Percentiles rank a stretch among this genome's conserved stretches.
Conservation (phyloP, 2,329 filamentous ascomycete species). For the Alternaria sp. region DNA sequence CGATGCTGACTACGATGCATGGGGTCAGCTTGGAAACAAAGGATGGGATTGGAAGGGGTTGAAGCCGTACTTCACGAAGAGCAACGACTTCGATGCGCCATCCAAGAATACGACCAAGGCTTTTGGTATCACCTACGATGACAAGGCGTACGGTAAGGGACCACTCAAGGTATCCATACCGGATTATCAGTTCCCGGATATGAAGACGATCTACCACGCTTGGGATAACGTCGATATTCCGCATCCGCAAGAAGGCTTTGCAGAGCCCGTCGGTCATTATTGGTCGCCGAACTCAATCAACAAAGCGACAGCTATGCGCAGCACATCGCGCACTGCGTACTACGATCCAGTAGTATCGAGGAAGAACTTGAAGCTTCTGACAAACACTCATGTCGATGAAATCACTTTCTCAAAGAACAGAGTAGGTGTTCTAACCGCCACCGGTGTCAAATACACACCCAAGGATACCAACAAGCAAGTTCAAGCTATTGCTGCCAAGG, state of each 20-base stretch:
- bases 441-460: slow-evolving; percentile 16
- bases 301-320: slow-evolving; percentile 15
- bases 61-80: slow-evolving; percentile 18
- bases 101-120: slow-evolving; percentile 8
- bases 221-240: slow-evolving; percentile 13
- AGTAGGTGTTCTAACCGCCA: slow-evolving; percentile 6
- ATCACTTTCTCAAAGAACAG: slow-evolving; percentile 10
- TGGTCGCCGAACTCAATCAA: slow-evolving; percentile 34
- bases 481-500: slow-evolving; percentile 42
- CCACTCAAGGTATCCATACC: slow-evolving; percentile 15
- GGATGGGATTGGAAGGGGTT: slow-evolving; percentile 10
- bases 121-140: slow-evolving; percentile 27
- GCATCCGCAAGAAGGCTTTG: slow-evolving; percentile 18
- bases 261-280: slow-evolving; percentile 32
- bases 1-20: slow-evolving; percentile 19
- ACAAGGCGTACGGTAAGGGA: slow-evolving; percentile 16
- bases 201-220: slow-evolving; percentile 13
- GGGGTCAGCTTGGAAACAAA: slow-evolving; percentile 6
- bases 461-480: slow-evolving; percentile 19
- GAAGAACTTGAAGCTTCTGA: slow-evolving; percentile 19
- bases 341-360: slow-evolving; percentile 23
- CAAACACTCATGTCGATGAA: slow-evolving; percentile 15
- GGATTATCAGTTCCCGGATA: slow-evolving; percentile 22
- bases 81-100: slow-evolving; percentile 25
- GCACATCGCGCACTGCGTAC: slow-evolving; percentile 16